These are phyloP conservation scores for Macrolepiota dolichaula DNA, from an alignment of 768 basidiomycete species.

Conservation along the genomic window DNA sequence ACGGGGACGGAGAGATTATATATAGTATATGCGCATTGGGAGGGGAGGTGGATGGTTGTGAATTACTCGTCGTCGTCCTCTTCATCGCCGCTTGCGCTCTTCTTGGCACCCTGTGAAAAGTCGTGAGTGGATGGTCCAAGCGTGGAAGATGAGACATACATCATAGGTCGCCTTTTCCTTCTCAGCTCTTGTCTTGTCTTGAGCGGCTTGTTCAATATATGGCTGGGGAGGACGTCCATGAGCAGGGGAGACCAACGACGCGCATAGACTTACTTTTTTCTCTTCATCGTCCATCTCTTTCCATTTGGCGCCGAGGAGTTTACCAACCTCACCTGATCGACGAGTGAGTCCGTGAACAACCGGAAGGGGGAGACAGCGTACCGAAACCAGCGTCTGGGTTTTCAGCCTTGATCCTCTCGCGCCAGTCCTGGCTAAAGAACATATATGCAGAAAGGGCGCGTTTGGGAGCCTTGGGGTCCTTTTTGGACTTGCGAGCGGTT, in stretches of 20 bases:
- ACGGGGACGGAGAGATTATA: slow-evolving; percentile 6
- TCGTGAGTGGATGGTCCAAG: not conserved
- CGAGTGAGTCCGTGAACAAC: slow-evolving; percentile 6
- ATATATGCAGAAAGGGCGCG: slow-evolving; percentile 95
- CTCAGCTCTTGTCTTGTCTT: slow-evolving; percentile 86
- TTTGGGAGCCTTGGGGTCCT: slow-evolving; percentile 86
- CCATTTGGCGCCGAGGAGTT: slow-evolving; percentile 95
- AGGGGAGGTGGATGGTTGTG: not conserved
- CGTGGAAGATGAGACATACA: slow-evolving; percentile 8
- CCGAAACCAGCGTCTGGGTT: slow-evolving; percentile 95
- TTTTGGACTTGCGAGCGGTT: slow-evolving; percentile 53
- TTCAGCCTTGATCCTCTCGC: slow-evolving; percentile 92
- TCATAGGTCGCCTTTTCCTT: slow-evolving; percentile 65
- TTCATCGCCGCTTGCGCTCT: slow-evolving; percentile 28
- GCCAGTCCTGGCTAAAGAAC: slow-evolving; percentile 98
- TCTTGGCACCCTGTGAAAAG: slow-evolving; percentile 17
- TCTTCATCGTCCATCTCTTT: slow-evolving; percentile 90
- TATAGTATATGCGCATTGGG: slow-evolving; percentile 9
- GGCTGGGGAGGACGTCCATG: slow-evolving; percentile 46
- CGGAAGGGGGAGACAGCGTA: slow-evolving; percentile 28
- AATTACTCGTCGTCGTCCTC: slow-evolving; percentile 28
- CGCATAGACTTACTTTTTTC: slow-evolving; percentile 67
- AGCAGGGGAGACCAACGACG: slow-evolving; percentile 8
- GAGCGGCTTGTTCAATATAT: slow-evolving; percentile 81
- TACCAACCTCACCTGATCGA: slow-evolving; percentile 80